Conservation (phyloP, 305 asterid species). For the Rubia tinctorum region DNA sequence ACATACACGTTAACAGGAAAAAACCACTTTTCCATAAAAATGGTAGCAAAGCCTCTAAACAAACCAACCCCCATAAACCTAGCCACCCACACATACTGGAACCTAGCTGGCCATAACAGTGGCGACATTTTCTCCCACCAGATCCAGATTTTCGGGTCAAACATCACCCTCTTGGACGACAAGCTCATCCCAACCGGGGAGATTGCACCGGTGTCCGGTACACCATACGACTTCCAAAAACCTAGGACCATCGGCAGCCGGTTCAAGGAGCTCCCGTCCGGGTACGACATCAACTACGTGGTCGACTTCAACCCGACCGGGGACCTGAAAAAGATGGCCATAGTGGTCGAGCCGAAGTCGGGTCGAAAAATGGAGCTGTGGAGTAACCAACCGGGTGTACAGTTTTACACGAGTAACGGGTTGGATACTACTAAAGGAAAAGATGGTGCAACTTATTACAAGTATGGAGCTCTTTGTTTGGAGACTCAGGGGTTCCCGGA, state of each 20-base stretch:
- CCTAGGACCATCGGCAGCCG: conserved; percentile 47
- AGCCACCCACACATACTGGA: conserved; percentile 87
- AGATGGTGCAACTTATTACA: conserved; percentile 45
- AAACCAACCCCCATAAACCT: conserved; percentile 76
- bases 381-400: conserved; percentile 75
- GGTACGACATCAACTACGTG: conserved; percentile 78
- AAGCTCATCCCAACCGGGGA: conserved; percentile 72
- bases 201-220: conserved; percentile 41
- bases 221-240: conserved; percentile 63
- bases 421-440: conserved; percentile 47
- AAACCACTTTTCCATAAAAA: conserved; percentile 43
- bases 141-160: conserved; percentile 49
- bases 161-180: conserved; percentile 55
- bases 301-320: conserved; percentile 30
- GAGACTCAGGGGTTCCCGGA: conserved; percentile 94
- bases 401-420: conserved; percentile 69
- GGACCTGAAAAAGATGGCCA: conserved; percentile 47
- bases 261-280: conserved; percentile 31
- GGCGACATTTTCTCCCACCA: conserved; percentile 61
- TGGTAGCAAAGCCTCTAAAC: conserved; percentile 55
- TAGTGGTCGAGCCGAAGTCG: conserved; percentile 38
- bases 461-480: conserved; percentile 53
- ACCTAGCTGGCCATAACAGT: conserved; percentile 68
- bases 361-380: conserved; percentile 84
- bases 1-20: conserved; percentile 52